phyloP scores from a whole-genome alignment of 345 rosid genomes.

The Triadica sebifera region DNA sequence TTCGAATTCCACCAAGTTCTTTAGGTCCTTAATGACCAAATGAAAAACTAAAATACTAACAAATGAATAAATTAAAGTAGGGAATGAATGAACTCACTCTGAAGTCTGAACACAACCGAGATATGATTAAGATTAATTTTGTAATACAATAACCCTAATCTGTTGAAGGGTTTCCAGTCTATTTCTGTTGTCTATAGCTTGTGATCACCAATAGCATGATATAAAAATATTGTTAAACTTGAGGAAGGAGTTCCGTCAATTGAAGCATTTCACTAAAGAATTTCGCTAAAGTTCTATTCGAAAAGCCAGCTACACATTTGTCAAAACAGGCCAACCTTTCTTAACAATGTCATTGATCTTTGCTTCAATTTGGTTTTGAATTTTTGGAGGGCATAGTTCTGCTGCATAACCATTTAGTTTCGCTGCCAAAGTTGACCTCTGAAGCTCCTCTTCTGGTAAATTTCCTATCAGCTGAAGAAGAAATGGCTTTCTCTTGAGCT shows the following conservation, averaged over 20 bases:
- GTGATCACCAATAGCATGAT: background rate
- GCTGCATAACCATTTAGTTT: slow-evolving; percentile 81
- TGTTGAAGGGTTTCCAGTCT: background rate
- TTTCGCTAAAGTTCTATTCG: background rate
- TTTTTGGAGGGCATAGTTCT: slow-evolving; percentile 67
- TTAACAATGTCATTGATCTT: slow-evolving; percentile 65
- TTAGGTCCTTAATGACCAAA: background rate
- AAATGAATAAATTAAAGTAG: background rate
- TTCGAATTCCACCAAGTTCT: background rate
- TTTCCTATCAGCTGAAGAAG: slow-evolving; percentile 84
- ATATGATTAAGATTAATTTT: background rate
- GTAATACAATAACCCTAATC: background rate
- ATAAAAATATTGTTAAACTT: background rate
- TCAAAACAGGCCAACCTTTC: slow-evolving; percentile 84
- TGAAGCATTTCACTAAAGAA: background rate
- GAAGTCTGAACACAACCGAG: background rate
- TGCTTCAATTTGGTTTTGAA: slow-evolving; percentile 56
- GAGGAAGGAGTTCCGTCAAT: background rate
- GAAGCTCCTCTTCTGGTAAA: slow-evolving; percentile 75
- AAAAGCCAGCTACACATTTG: slow-evolving; percentile 37
- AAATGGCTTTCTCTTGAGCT: slow-evolving; percentile 75
- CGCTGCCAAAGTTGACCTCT: slow-evolving; percentile 67
- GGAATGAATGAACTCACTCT: background rate
- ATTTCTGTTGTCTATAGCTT: background rate
- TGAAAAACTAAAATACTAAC: background rate